A percentile compares a stretch with the other conserved stretches of the same genome.
Conservation (phyloP, 306 rosid species). For the Cucurbita moschata region DNA sequence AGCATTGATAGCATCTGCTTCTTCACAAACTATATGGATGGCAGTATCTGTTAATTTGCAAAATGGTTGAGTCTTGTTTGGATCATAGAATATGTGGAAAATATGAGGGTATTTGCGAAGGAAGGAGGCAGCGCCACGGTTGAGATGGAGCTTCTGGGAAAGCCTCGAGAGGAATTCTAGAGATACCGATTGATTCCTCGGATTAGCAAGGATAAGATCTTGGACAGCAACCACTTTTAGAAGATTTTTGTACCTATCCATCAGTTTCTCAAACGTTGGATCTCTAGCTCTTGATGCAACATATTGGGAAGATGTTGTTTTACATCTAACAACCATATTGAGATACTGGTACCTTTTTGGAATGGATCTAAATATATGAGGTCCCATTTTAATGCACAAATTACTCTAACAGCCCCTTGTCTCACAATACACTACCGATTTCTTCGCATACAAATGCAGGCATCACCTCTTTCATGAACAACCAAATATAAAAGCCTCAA, state of each 20-base stretch:
- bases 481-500: not conserved
- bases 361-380: not conserved
- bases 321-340: slow-evolving; percentile 26
- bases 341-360: not conserved
- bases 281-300: slow-evolving; percentile 72
- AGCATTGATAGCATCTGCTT: slow-evolving; percentile 42
- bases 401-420: not conserved
- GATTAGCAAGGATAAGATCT: slow-evolving; percentile 79
- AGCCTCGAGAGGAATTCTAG: slow-evolving; percentile 66
- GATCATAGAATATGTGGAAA: slow-evolving; percentile 53
- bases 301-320: slow-evolving; percentile 54
- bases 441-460: not conserved
- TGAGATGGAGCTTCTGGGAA: slow-evolving; percentile 76
- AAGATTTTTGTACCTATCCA: slow-evolving; percentile 73
- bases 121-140: slow-evolving; percentile 61
- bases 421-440: not conserved
- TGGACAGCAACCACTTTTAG: slow-evolving; percentile 64
- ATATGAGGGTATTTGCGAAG: slow-evolving; percentile 77
- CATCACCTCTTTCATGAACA: not conserved
- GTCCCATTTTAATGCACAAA: slow-evolving; percentile 2
- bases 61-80: slow-evolving; percentile 43
- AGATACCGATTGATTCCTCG: slow-evolving; percentile 41
- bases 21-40: slow-evolving; percentile 27
- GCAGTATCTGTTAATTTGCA: slow-evolving; percentile 57
- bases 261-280: slow-evolving; percentile 79